Evolutionary conservation across 805 yeast species (phyloP).

Genomic region (Candida pini): DNA sequence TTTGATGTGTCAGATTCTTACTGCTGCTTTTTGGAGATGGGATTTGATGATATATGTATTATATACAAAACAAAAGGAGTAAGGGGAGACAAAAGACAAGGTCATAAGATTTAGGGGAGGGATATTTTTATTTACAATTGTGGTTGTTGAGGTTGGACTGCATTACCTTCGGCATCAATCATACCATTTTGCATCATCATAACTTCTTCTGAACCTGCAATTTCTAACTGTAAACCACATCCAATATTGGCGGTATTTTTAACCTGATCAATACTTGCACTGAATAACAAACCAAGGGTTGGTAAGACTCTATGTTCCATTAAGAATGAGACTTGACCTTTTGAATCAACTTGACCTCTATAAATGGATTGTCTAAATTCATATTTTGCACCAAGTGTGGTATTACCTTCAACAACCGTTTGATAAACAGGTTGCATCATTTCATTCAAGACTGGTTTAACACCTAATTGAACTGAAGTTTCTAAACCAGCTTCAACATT

Average conservation of each 20-base stretch:
- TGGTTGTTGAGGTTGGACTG: constrained; percentile 61
- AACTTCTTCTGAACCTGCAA: constrained; percentile 90
- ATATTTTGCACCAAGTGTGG: constrained; percentile 94
- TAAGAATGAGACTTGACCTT: constrained; percentile 86
- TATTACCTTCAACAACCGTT: constrained; percentile 82
- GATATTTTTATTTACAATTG: neutral
- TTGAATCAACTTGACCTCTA: constrained; percentile 90
- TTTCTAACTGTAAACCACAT: constrained; percentile 91
- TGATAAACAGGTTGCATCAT: constrained; percentile 75
- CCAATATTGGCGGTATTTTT: constrained; percentile 79
- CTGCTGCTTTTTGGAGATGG: no score
- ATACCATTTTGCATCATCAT: constrained; percentile 88
- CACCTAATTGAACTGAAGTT: constrained; percentile 71
- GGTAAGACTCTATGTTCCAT: constrained; percentile 93
- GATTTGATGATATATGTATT: neutral
- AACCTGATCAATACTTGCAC: constrained; percentile 87
- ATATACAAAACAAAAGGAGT: no score
- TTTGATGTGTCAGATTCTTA: no score
- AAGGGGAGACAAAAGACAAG: no score
- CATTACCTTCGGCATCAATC: constrained; percentile 79
- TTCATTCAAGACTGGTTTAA: constrained; percentile 72
- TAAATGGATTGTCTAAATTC: constrained; percentile 95
- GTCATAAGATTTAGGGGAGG: no score
- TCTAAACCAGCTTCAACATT: constrained; percentile 94
- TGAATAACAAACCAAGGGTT: constrained; percentile 78